A percentile compares a stretch with the other conserved stretches of the same genome.
Evolutionary conservation across 768 basidiomycete genomes (phyloP).

Genomic region (Kwoniella sp.): DNA sequence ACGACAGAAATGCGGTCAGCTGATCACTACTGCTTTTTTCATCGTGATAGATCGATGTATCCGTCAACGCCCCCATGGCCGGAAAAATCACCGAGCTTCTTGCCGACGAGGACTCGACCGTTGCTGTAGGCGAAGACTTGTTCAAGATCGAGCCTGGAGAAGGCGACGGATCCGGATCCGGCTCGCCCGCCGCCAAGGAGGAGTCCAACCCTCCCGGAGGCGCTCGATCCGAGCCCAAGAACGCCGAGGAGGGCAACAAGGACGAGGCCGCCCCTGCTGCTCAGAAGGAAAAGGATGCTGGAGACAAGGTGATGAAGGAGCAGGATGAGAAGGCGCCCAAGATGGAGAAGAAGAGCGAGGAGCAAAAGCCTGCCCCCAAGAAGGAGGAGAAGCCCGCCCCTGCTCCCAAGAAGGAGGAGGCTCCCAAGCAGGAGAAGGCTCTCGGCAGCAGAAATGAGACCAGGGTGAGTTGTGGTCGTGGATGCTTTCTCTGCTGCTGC

Average conservation of each 20-base stretch:
- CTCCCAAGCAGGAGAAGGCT: slow-evolving; percentile 55
- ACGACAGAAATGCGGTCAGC: too few species aligned
- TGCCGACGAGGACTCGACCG: slow-evolving; percentile 89
- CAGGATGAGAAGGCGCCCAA: slow-evolving; percentile 41
- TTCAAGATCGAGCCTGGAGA: slow-evolving; percentile 87
- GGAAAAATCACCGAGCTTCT: slow-evolving; percentile 86
- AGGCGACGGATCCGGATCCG: slow-evolving; percentile 56
- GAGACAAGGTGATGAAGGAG: slow-evolving; percentile 45
- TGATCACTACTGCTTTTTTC: too few species aligned
- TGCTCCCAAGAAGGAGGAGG: slow-evolving; percentile 47
- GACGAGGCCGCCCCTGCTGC: slow-evolving; percentile 47
- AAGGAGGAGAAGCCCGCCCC: slow-evolving; percentile 52
- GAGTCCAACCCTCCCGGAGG: slow-evolving; percentile 38
- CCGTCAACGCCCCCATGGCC: slow-evolving; percentile 86
- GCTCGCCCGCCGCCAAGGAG: slow-evolving; percentile 20
- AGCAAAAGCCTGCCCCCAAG: slow-evolving; percentile 50
- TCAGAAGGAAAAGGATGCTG: slow-evolving; percentile 48
- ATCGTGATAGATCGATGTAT: slow-evolving; percentile 80
- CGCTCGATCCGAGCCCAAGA: slow-evolving; percentile 46
- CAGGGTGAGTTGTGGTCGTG: slow-evolving; percentile 62
- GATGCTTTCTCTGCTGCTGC: not conserved
- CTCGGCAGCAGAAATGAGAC: slow-evolving; percentile 78
- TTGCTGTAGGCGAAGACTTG: slow-evolving; percentile 90
- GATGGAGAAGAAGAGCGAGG: slow-evolving; percentile 37
- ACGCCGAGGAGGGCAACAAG: slow-evolving; percentile 48